A percentile compares a stretch with the other conserved stretches of the same genome.
Evolutionary conservation across 139 green algal species (phyloP).

Genomic region (Haematococcus lacustris): DNA sequence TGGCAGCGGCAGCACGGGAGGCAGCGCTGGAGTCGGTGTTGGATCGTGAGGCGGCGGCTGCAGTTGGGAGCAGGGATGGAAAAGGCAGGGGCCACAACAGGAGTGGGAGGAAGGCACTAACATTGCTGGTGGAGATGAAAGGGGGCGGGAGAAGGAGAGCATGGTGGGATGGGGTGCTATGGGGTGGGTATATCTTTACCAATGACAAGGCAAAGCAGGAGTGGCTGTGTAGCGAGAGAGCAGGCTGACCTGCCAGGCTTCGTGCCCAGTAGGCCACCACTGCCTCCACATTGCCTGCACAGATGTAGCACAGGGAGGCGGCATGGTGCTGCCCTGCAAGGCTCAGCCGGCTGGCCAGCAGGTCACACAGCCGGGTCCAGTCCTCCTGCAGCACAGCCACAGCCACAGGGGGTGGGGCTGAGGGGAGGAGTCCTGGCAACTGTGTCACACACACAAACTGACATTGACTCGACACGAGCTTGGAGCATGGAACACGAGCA

Average conservation of each 20-base stretch:
- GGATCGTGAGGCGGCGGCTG: not conserved
- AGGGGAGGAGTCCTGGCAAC: no score
- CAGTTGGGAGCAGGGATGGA: no score
- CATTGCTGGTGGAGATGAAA: no score
- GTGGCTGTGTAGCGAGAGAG: not conserved
- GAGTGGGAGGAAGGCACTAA: no score
- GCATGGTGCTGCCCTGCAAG: constrained; percentile 61
- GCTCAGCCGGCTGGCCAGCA: constrained; percentile 58
- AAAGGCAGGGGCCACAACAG: no score
- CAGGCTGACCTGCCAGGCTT: not conserved
- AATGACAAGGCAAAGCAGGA: not conserved
- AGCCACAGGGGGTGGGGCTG: no score
- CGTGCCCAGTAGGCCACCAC: constrained; percentile 66
- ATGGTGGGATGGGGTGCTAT: no score
- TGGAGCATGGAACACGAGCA: no score
- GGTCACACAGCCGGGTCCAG: constrained; percentile 26
- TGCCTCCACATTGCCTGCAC: constrained; percentile 77
- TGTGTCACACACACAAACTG: no score
- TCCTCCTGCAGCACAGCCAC: constrained; percentile 19
- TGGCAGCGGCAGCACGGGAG: not conserved
- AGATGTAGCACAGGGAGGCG: constrained; percentile 88
- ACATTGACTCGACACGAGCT: no score
- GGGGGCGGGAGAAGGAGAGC: no score
- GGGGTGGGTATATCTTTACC: not conserved
- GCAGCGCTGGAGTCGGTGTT: not conserved